phyloP scores from a whole-genome alignment of 2,329 filamentous ascomycete species.

The Dichotomopilus funicola region DNA sequence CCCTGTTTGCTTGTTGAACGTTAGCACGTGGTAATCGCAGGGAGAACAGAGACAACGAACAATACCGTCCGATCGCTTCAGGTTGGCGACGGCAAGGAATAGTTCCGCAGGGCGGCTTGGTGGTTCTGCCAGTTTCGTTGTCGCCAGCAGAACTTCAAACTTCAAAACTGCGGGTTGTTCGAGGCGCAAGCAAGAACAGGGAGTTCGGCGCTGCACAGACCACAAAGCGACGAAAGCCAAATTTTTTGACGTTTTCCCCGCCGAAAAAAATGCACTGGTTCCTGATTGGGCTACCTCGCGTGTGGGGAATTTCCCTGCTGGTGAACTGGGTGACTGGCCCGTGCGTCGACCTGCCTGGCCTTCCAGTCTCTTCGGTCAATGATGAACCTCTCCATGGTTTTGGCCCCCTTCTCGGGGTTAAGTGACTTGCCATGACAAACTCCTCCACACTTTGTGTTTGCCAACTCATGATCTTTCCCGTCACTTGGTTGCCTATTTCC shows the following conservation, averaged over 20 bases:
- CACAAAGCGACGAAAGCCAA: constrained; percentile 22
- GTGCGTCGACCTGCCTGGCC: constrained; percentile 3
- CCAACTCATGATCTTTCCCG: not conserved
- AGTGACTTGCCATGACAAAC: not conserved
- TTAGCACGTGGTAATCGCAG: constrained; percentile 3
- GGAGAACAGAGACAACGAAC: not conserved
- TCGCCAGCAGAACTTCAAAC: constrained; percentile 11
- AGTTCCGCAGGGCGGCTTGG: constrained; percentile 5
- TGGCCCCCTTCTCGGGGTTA: not conserved
- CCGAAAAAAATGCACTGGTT: constrained; percentile 15
- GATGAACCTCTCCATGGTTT: not conserved
- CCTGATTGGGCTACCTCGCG: constrained; percentile 16
- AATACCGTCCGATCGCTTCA: constrained; percentile 13
- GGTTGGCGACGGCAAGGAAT: constrained; percentile 5
- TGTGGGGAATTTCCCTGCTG: not conserved
- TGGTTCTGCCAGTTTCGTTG: constrained; percentile 6
- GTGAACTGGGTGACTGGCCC: not conserved
- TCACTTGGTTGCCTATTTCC: too few relatives aligned
- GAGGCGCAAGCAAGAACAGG: constrained; percentile 9
- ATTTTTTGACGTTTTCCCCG: constrained; percentile 21
- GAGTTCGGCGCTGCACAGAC: constrained; percentile 7
- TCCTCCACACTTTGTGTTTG: not conserved
- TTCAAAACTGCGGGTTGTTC: constrained; percentile 2
- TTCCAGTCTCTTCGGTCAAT: not conserved
- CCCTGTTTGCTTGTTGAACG: constrained; percentile 14